Base-by-base conservation (phyloP, 179 eudicot genomes). In the Beta corolliflora region DNA sequence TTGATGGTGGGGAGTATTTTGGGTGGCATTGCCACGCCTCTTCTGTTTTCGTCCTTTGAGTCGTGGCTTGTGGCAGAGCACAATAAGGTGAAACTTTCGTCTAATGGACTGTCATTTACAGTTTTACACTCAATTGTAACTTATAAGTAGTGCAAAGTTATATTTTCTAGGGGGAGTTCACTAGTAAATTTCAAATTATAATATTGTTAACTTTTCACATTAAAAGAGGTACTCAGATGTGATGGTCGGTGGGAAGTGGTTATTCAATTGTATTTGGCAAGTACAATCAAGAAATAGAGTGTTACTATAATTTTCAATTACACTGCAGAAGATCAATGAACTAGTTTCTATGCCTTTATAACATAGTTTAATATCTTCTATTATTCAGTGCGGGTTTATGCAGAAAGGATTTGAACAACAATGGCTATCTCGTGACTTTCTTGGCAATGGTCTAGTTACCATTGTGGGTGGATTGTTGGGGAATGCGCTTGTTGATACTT, bases 11-110 rank as follows among this genome's bases (percentile, higher is more conserved):
- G 99, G 36, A 97, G 99, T 71, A 76, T 95, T 29, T 85, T 95
- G 91, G 99, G 99, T 75, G 99, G 99, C 65, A 92, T 95, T 90
- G 97, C 99, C 18, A 95, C 99, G 9, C 94, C 99, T 31, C 97
- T 95, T 70, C 87, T 95, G 75, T 95, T 95, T 85, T 95, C 98
- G 23, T 91, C 98, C 12, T 95, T 95, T 77, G 98, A 95, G 84
- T 95, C 98, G 2, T 95, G 88, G 88, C 85, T 85, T 48, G 88
- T 85, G 25, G 88, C 88, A 2, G 88, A 85, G 74, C 88, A 85
- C 88, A 91, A 90, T 80, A 95, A 95, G 97, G 97, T 94, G 13
- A 31, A 16, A 54, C 31, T 31, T 58, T 23, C 48, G 11, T 21
- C 11, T 10, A 53, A 18, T 11, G 69, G 9, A 13, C 29, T 61